phyloP scores from a whole-genome alignment of 2,329 filamentous ascomycete genomes.

The Penicillium sp. region DNA sequence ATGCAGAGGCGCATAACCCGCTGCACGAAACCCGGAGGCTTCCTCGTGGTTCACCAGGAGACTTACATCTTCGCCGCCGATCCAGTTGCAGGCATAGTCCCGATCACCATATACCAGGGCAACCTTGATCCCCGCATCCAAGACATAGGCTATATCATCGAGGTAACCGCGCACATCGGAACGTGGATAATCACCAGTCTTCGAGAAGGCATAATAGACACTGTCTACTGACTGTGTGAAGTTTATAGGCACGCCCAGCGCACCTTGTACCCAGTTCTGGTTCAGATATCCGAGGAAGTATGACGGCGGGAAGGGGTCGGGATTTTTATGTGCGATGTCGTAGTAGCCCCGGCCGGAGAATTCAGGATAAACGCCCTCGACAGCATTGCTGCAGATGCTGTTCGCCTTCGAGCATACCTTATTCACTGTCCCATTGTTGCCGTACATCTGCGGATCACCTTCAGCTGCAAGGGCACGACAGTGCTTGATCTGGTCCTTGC shows the following conservation, averaged over 20 bases:
- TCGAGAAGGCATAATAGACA: constrained; percentile 52
- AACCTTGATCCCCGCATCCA: constrained; percentile 63
- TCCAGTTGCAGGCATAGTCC: constrained; percentile 63
- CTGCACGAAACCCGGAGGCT: constrained; percentile 50
- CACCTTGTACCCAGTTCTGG: constrained; percentile 59
- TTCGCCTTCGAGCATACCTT: constrained; percentile 50
- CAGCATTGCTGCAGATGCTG: constrained; percentile 49
- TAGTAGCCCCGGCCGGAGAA: constrained; percentile 57
- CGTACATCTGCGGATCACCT: constrained; percentile 56
- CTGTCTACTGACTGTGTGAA: constrained; percentile 53
- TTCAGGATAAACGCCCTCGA: constrained; percentile 51
- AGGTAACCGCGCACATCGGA: constrained; percentile 48
- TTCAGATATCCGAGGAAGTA: constrained; percentile 63
- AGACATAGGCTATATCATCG: constrained; percentile 49
- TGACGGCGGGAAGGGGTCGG: constrained; percentile 58
- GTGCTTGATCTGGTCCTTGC: constrained; percentile 56
- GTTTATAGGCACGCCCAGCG: constrained; percentile 65
- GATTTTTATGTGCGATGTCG: constrained; percentile 58
- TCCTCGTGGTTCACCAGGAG: constrained; percentile 53
- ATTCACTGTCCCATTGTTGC: constrained; percentile 52
- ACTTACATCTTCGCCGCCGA: constrained; percentile 59
- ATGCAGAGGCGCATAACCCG: constrained; percentile 55
- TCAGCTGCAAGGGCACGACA: constrained; percentile 54
- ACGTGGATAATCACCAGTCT: constrained; percentile 54
- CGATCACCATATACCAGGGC: constrained; percentile 63